Base-by-base conservation (phyloP, 768 basidiomycete genomes). In the Podaxis mareebaensis region DNA sequence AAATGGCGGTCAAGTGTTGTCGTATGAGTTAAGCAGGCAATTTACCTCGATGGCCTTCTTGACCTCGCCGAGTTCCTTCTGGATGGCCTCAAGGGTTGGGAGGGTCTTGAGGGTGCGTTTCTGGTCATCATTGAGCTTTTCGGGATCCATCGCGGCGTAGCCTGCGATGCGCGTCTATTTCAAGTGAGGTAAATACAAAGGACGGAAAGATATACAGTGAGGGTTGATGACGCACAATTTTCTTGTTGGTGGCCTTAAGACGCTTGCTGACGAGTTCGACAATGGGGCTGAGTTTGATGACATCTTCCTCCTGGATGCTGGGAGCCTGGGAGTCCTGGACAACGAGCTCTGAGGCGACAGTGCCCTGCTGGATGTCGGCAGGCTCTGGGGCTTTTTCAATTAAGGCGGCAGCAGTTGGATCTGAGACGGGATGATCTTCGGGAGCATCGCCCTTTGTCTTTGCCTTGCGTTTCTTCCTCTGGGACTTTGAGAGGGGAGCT, bases 61-160 rank as follows among this genome's bases (percentile, higher is more conserved):
- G 49, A 95, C 84, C 62, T 95, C 95, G 26, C 85, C 87, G 13
- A 96, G 76, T 69, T 96, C 95, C 70, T 92, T 93, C 67, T 88
- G 83, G 44, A 88, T 80, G 10, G 88, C 91, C 70, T 96, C 93
- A 22, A 96, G 79, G 5, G 81, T 79, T 10, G 94, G 84, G 49
- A 96, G 85, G 17, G 84, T 87, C 66, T 85, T 90, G 58, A 95
- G 69, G 2, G 83, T 80, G 38, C 88, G 85, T 66, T 83, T 90
- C 77, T 97, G 95, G 75, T 96, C 95, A 46, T 94, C 92, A 66
- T 96, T 93, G 59, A 96, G 83, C 69, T 90, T 89, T 60, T 88
- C 86, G 3, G 82, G 73, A 28, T 87, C 86, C 20, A 83, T 88
- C 3, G 85, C 69, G 33, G 89, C 84, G 72, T 96, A 95, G 11